Percentiles rank a stretch among this genome's conserved stretches.
These are phyloP conservation scores for Colletotrichum lini DNA, from an alignment of 2,329 filamentous ascomycete species.

Conservation along the genomic window DNA sequence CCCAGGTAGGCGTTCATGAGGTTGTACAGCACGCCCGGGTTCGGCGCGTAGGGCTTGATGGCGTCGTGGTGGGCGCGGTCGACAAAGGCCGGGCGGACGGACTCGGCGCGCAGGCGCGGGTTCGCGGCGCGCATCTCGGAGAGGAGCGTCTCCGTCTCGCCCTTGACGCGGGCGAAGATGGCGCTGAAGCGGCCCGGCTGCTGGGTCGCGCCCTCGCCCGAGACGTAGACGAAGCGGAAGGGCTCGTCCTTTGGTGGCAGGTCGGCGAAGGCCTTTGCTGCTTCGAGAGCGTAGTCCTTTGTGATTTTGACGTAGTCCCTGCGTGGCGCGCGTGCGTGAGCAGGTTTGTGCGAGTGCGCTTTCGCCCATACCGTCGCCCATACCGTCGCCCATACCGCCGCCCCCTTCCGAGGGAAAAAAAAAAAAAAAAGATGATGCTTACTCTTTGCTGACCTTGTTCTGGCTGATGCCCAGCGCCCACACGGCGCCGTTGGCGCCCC, in stretches of 20 bases:
- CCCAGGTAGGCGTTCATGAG: conserved; percentile 44
- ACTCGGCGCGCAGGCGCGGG: conserved; percentile 66
- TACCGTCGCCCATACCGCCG: too few relatives aligned
- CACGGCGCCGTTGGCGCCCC: conserved; percentile 77
- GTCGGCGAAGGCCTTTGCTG: conserved; percentile 71
- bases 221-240: conserved; percentile 81
- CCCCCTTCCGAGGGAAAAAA: too few relatives aligned
- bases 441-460: conserved; percentile 72
- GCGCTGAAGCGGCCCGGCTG: conserved; percentile 68
- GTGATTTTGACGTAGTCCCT: conserved; percentile 79
- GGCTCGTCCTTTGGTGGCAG: conserved; percentile 61
- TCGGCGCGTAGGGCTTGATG: conserved; percentile 60
- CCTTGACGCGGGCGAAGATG: conserved; percentile 76
- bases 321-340: neutral
- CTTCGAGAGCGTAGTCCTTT: conserved; percentile 74
- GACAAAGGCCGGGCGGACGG: conserved; percentile 72
- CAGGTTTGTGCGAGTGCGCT: too few relatives aligned
- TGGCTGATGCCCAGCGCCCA: conserved; percentile 81
- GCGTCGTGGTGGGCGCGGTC: conserved; percentile 62
- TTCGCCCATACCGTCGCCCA: too few relatives aligned
- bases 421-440: conserved; percentile 44
- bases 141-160: conserved; percentile 73
- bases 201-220: conserved; percentile 73
- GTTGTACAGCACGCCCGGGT: conserved; percentile 43
- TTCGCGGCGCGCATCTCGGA: conserved; percentile 63